Conservation (phyloP, 1,284 basidiomycete species). For the Lignosus rhinocerotis region DNA sequence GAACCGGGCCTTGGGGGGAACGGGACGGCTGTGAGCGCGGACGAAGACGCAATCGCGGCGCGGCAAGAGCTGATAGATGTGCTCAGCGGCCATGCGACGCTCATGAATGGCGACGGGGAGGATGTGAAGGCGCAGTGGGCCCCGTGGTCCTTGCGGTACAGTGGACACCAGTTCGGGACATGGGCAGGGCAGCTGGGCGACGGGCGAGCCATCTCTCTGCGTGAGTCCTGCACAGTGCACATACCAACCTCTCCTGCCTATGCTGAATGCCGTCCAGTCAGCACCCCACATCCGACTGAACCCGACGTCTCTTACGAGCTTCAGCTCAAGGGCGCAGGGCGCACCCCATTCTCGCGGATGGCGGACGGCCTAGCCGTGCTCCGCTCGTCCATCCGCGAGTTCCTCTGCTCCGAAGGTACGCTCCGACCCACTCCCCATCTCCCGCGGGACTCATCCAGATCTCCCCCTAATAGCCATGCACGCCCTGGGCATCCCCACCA, state of each 20-base stretch:
- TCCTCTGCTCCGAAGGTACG: constrained; percentile 81
- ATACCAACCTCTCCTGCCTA: background rate
- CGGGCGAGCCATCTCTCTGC: constrained; percentile 87
- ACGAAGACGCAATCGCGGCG: constrained; percentile 41
- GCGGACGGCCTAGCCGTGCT: constrained; percentile 95
- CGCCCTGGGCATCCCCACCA: constrained; percentile 86
- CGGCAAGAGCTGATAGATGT: constrained; percentile 79
- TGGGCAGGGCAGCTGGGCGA: constrained; percentile 99
- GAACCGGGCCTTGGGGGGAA: constrained; percentile 29
- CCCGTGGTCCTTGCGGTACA: constrained; percentile 88
- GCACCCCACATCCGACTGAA: constrained; percentile 68
- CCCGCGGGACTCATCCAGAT: background rate
- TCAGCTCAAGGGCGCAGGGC: constrained; percentile 92
- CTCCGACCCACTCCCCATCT: background rate
- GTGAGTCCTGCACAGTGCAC: constrained; percentile 38
- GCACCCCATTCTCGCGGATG: constrained; percentile 89
- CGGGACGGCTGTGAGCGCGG: constrained; percentile 22
- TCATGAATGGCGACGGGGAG: constrained; percentile 50
- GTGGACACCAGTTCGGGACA: constrained; percentile 88
- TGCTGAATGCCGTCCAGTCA: constrained; percentile 46
- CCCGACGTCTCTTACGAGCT: constrained; percentile 72
- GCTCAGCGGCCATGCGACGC: constrained; percentile 74
- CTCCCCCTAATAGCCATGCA: constrained; percentile 66
- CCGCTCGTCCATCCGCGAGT: constrained; percentile 92
- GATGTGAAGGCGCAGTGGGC: constrained; percentile 58